phyloP scores from a whole-genome alignment of 495 filamentous ascomycete genomes.

The Hypoxylon perforatum region DNA sequence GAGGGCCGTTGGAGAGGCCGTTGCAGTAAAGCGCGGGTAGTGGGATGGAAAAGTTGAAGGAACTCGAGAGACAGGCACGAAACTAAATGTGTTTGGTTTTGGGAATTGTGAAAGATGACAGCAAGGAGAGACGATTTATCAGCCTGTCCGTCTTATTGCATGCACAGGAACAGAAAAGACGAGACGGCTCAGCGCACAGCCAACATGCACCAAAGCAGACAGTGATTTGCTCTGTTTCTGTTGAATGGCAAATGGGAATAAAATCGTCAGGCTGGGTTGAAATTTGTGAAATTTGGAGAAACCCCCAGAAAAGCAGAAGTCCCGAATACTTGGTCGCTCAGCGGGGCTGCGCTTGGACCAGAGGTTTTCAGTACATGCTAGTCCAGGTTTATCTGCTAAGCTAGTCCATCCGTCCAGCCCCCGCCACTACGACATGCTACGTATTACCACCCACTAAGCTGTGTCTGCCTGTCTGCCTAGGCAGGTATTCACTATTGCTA shows the following conservation, averaged over 20 bases:
- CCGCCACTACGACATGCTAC: constrained; percentile 6
- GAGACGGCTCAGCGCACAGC: constrained; percentile 27
- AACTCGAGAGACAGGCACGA: constrained; percentile 8
- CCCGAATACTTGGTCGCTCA: constrained; percentile 35
- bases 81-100: constrained; percentile 28
- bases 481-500: not conserved
- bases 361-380: constrained; percentile 25
- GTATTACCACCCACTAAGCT: constrained; percentile 2
- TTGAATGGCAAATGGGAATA: constrained; percentile 31
- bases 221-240: constrained; percentile 35
- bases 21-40: constrained; percentile 15
- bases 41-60: constrained; percentile 10
- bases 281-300: constrained; percentile 47
- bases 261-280: constrained; percentile 48
- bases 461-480: too few relatives aligned
- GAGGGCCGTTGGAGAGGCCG: constrained; percentile 20
- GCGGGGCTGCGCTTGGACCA: constrained; percentile 28
- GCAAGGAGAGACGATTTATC: constrained; percentile 35
- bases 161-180: constrained; percentile 21
- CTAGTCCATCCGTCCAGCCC: not conserved
- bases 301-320: constrained; percentile 37
- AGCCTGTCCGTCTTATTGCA: constrained; percentile 25
- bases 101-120: constrained; percentile 39
- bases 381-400: not conserved
- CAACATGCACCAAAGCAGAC: constrained; percentile 47